Base-by-base conservation (phyloP, 2,329 filamentous ascomycete species). In the Sporothrix globosa region DNA sequence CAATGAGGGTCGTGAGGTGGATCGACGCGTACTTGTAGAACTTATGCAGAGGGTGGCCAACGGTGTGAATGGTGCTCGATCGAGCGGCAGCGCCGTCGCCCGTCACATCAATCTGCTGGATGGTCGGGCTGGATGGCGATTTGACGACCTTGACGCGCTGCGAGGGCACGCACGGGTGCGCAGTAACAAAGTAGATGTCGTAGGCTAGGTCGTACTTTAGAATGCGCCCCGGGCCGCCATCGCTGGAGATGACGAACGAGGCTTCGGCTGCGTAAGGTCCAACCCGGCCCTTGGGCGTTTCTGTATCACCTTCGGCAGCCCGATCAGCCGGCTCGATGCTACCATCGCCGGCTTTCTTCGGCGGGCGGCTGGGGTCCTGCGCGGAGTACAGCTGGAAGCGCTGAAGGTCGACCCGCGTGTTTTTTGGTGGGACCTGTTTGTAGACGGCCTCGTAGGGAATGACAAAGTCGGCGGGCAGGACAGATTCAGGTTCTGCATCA, bases 181-280 rank as follows among this genome's bases (percentile, higher is more conserved):
- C 88, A 0, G 89, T 90, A 21, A 90, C 86, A 76, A 91, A 91
- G 74, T 85, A 85, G 27, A 90, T 83, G 71, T 91, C 88, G 73
- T 88, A 85, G 6, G 79, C 78, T 11, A 91, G 77, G 0, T 82
- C 75, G 67, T 84, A 82, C 1, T 80, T 81, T 68, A 83, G 74
- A 69, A 83, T 76, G 34, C 77, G 79, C 58, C 82, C 79, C 0
- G 81, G 79, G 2, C 78, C 75, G 2, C 81, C 78, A 41, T 83
- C 82, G 48, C 81, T 77, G 14, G 78, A 78, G 11, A 84, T 79
- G 1, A 76, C 77, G 73, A 85, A 85, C 5, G 79, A 74, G 5
- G 82, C 70, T 6, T 81, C 78, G 6, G 83, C 81, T n/a, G 79
- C 77, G 67, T 82, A 83, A 2, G 78, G 80, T 19, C 75, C 78